Conservation (phyloP, 805 yeast species). For the Saccharomyces kudriavzevii region DNA sequence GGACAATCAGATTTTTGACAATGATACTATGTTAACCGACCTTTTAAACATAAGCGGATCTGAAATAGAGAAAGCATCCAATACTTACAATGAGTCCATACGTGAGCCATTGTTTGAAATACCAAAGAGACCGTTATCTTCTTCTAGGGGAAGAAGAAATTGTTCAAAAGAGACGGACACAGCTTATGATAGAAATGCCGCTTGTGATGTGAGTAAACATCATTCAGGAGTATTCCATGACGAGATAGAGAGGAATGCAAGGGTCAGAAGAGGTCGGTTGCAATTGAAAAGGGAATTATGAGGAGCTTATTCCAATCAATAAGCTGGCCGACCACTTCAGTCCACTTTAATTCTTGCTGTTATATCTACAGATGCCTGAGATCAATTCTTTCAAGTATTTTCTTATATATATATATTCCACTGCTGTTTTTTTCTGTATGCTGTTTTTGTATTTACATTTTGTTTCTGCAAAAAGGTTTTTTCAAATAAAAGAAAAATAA, state of each 20-base stretch:
- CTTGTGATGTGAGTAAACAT: not conserved
- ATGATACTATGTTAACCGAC: not conserved
- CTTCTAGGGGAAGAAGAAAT: not conserved
- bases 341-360: not conserved
- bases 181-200: not conserved
- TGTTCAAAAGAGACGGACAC: not conserved
- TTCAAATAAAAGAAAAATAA: too few species aligned
- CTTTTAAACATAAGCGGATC: not conserved
- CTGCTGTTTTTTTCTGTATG: not conserved
- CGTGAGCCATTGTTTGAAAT: not conserved
- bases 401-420: not conserved
- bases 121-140: not conserved
- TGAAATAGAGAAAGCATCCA: not conserved
- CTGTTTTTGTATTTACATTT: not conserved
- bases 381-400: not conserved
- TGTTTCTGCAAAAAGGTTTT: not conserved
- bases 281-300: not conserved
- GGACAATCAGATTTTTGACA: not conserved
- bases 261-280: not conserved
- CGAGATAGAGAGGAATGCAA: not conserved
- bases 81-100: not conserved
- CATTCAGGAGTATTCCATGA: not conserved
- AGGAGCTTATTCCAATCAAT: not conserved
- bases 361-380: not conserved
- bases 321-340: not conserved